Percentiles rank a stretch among this genome's conserved stretches.
Evolutionary conservation across 2,329 filamentous ascomycete species (phyloP).

Genomic region (Hymenoscyphus albidus): DNA sequence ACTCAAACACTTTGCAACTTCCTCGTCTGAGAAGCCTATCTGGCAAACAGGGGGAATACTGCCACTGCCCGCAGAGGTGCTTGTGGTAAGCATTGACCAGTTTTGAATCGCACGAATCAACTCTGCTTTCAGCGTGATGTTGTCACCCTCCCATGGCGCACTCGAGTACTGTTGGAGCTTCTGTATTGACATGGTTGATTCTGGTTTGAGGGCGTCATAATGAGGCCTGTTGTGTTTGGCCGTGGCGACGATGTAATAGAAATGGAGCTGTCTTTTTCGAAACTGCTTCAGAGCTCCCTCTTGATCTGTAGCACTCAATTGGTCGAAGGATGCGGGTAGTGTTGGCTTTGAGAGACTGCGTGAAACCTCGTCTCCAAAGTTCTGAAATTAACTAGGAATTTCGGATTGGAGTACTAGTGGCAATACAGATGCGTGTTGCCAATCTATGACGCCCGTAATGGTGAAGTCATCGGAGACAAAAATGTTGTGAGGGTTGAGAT

Average conservation of each 20-base stretch:
- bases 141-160: conserved; percentile 33
- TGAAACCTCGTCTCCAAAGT: conserved; percentile 35
- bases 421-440: conserved; percentile 39
- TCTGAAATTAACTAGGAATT: conserved; percentile 40
- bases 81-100: conserved; percentile 23
- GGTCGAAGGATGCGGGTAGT: conserved; percentile 23
- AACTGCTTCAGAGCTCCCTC: conserved; percentile 25
- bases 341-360: conserved; percentile 26
- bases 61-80: conserved; percentile 3
- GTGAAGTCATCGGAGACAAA: conserved; percentile 32
- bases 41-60: conserved; percentile 5
- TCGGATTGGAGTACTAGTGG: conserved; percentile 38
- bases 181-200: conserved; percentile 25
- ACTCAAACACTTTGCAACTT: conserved; percentile 12
- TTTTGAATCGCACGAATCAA: conserved; percentile 25
- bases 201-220: conserved; percentile 27
- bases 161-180: conserved; percentile 29
- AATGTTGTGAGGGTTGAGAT: conserved; percentile 30
- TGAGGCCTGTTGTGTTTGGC: conserved; percentile 29
- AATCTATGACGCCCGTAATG: conserved; percentile 40
- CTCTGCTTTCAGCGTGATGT: conserved; percentile 30
- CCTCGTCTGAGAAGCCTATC: conserved; percentile 11
- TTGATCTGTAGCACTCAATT: conserved; percentile 23
- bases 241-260: conserved; percentile 33
- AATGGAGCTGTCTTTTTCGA: conserved; percentile 33